Base-by-base conservation (phyloP, 352 stramenopile species). In the Globisporangium solare region DNA sequence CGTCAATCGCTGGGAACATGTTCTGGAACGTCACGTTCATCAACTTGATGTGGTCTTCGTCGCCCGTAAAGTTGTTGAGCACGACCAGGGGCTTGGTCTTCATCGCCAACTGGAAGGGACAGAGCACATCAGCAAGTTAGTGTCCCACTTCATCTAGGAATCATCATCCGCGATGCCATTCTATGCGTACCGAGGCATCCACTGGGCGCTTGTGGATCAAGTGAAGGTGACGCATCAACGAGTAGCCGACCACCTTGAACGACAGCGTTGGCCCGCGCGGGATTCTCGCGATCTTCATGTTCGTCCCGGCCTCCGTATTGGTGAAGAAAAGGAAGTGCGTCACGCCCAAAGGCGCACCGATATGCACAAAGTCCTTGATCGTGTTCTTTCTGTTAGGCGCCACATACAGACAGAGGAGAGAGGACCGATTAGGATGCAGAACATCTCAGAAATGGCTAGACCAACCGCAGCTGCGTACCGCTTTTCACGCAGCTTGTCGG, bases 1-100 rank as follows among this genome's bases (percentile, higher is more conserved):
- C 96, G 72, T 99, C 97, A 66, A 99, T 98, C 2, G 96, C 85
- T 41, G 96, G 96, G 64, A 99, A 99, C 95, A 99, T 98, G 68
- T 98, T 98, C 74, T 99, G 96, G 71, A 99, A 99, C 18, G 96
- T 99, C 65, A 98, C 95, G 59, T 97, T 96, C 88, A 99, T 96
- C 7, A 99, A 68, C 80, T 91, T 89, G 52, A 91, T 84, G 65
- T 94, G 84, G 65, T 94, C 84, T 40, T 89, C 70, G 1, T 67
- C 70, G 70, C 95, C 84, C 45, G 92, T 97, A 74, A 99, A 99
- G 75, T 99, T 99, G 77, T 99, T 99, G 22, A 98, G 94, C 41
- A 99, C 96, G 10, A 99, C 89, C 13, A 99, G 73, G 8, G 97
- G 97, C 58, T 93, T 88, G 51, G 88, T 92, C 51, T 95, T 82